These are phyloP conservation scores for Thalia dealbata DNA, from an alignment of 176 grass and related monocot genomes.

Conservation along the genomic window DNA sequence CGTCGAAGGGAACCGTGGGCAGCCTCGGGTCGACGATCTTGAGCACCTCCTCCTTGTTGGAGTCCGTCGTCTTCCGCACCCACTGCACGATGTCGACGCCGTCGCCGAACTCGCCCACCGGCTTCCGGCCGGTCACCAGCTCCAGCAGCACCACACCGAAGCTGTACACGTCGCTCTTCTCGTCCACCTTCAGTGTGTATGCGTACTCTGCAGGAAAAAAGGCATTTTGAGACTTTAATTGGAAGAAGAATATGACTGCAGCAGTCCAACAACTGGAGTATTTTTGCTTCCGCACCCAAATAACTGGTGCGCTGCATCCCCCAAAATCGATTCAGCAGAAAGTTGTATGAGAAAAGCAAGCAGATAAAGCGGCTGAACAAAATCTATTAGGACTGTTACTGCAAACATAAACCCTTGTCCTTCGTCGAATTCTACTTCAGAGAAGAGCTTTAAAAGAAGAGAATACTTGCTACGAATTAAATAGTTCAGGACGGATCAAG, in stretches of 20 bases:
- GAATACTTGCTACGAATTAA: too few species aligned
- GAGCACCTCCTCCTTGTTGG: slow-evolving; percentile 48
- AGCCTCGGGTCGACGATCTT: slow-evolving; percentile 55
- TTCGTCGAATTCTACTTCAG: too few species aligned
- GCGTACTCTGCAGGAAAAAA: slow-evolving; percentile 58
- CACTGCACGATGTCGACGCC: slow-evolving; percentile 93
- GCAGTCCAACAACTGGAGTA: not conserved
- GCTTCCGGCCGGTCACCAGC: slow-evolving; percentile 49
- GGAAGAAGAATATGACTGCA: not conserved
- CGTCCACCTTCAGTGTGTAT: slow-evolving; percentile 89
- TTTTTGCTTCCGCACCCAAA: not conserved
- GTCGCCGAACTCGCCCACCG: slow-evolving; percentile 77
- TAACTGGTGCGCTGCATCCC: not conserved
- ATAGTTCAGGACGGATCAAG: too few species aligned
- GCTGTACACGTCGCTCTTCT: slow-evolving; percentile 94
- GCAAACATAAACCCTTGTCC: not conserved
- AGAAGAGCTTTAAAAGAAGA: too few species aligned
- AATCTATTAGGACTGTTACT: not conserved
- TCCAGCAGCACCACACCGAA: slow-evolving; percentile 80
- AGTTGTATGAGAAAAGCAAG: not conserved
- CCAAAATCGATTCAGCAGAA: not conserved
- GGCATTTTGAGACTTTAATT: slow-evolving; percentile 21
- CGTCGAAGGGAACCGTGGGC: slow-evolving; percentile 42
- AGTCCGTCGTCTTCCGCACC: slow-evolving; percentile 44
- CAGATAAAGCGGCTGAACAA: too few species aligned